Percentiles rank a stretch among this genome's conserved stretches.
Conservation (phyloP, 352 stramenopile genomes). For the Phytophthora lateralis region DNA sequence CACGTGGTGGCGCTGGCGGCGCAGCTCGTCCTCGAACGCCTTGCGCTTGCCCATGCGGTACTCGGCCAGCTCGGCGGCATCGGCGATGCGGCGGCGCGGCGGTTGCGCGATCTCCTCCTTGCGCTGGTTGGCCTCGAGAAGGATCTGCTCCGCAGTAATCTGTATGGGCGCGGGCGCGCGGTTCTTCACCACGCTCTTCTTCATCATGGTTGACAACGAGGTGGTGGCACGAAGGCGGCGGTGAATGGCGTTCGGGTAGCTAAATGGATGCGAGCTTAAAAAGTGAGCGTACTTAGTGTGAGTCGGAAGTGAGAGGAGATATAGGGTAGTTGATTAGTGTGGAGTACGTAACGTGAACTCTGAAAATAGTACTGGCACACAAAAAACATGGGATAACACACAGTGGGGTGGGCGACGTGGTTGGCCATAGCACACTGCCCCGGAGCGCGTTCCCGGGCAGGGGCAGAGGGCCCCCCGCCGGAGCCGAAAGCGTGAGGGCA, state of each 20-base stretch:
- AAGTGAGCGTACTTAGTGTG: not conserved
- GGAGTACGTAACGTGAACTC: not conserved
- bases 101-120: conserved; percentile 81
- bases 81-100: conserved; percentile 83
- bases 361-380: no score
- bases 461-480: no score
- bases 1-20: conserved; percentile 94
- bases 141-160: conserved; percentile 99
- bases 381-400: no score
- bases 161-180: conserved; percentile 98
- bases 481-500: no score
- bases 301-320: not conserved
- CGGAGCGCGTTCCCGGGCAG: no score
- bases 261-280: conserved; percentile 25
- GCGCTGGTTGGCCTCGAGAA: conserved; percentile 92
- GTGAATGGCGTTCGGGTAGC: conserved; percentile 2
- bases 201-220: conserved; percentile 54
- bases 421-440: no score
- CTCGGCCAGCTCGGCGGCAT: conserved; percentile 92
- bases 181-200: conserved; percentile 96
- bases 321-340: not conserved
- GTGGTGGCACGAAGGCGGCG: not conserved
- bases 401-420: no score
- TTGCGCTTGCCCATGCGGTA: conserved; percentile 94
- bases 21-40: conserved; percentile 96